phyloP scores from a whole-genome alignment of 371 early-diverging fungal genomes.

The Scutellospora calospora region DNA sequence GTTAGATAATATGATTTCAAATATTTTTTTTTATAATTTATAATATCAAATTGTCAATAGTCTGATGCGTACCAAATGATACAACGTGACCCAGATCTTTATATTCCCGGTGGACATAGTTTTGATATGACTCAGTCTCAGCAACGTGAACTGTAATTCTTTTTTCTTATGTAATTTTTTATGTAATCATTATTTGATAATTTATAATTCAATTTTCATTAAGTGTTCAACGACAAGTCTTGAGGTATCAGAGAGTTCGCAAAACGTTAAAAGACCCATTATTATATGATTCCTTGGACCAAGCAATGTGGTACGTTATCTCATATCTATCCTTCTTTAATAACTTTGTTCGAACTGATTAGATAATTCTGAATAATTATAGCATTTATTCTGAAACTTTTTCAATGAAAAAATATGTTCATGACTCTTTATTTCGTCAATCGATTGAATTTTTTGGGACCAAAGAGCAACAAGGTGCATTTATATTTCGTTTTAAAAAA shows the following conservation, averaged over 20 bases:
- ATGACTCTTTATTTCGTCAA: constrained; percentile 64
- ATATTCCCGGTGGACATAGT: constrained; percentile 61
- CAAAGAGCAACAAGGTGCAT: constrained; percentile 59
- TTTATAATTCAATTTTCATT: not conserved
- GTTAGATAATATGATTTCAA: not conserved
- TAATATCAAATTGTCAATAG: not conserved
- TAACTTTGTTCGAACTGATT: not conserved
- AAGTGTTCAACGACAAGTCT: constrained; percentile 68
- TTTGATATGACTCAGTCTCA: constrained; percentile 66
- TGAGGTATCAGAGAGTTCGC: constrained; percentile 53
- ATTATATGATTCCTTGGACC: constrained; percentile 47
- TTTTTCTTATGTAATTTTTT: not conserved
- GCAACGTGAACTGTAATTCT: constrained; percentile 65
- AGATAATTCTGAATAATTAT: not conserved
- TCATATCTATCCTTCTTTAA: not conserved
- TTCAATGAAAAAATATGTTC: constrained; percentile 71
- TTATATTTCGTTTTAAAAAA: not conserved
- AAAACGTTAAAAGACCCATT: constrained; percentile 48
- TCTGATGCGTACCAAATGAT: constrained; percentile 60
- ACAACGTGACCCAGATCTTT: constrained; percentile 65
- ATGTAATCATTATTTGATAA: not conserved
- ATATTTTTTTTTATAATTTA: not conserved
- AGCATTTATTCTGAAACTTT: constrained; percentile 66
- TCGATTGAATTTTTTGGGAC: constrained; percentile 67
- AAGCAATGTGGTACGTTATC: constrained; percentile 48